These are phyloP conservation scores for Mortierella sp. DNA, from an alignment of 371 early-diverging fungal species.

Conservation along the genomic window DNA sequence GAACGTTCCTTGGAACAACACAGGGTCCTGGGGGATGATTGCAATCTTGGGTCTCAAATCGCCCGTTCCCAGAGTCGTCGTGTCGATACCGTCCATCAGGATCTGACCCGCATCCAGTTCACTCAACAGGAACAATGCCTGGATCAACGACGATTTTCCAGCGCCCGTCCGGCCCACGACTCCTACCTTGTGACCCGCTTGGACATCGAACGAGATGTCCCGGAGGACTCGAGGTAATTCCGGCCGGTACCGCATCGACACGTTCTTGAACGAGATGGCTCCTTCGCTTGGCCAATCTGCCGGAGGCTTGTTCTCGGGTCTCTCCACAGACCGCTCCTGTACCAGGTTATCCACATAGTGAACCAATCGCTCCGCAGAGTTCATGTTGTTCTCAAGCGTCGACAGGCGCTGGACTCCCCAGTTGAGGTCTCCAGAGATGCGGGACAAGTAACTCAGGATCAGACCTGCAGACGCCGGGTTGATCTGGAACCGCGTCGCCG, in stretches of 20 bases:
- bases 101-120: conserved; percentile 87
- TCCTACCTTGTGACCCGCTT: conserved; percentile 86
- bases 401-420: conserved; percentile 49
- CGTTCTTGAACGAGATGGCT: conserved; percentile 69
- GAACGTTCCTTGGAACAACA: conserved; percentile 82
- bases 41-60: conserved; percentile 84
- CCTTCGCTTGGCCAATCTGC: conserved; percentile 67
- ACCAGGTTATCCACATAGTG: conserved; percentile 66
- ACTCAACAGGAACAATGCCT: conserved; percentile 91
- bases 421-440: conserved; percentile 50
- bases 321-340: conserved; percentile 35
- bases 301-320: conserved; percentile 64
- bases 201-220: conserved; percentile 74
- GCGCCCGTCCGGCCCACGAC: conserved; percentile 95
- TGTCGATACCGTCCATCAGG: conserved; percentile 83
- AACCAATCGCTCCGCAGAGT: conserved; percentile 76
- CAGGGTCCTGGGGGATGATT: conserved; percentile 98
- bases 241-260: conserved; percentile 73
- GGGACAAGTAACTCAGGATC: conserved; percentile 45
- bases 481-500: conserved; percentile 38
- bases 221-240: conserved; percentile 63
- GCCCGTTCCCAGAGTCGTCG: conserved; percentile 79
- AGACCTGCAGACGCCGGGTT: conserved; percentile 41
- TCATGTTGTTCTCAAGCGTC: conserved; percentile 74
- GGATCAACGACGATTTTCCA: conserved; percentile 91